Evolutionary conservation across 208 protist genomes (phyloP).

Genomic region (Trypanosoma avium): DNA sequence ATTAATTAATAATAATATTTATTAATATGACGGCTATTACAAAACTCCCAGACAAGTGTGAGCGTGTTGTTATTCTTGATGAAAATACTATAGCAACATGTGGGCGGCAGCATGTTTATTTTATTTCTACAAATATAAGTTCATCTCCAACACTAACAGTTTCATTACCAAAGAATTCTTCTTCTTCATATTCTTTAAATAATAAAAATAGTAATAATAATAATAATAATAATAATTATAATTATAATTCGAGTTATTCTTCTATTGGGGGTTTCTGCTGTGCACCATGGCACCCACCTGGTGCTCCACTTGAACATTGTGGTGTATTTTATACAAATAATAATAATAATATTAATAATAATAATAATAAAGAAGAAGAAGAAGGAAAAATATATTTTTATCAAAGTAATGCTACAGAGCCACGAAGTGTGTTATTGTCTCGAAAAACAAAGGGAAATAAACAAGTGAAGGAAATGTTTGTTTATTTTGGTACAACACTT

Average conservation of each 20-base stretch:
- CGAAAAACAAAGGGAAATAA: too few relatives aligned
- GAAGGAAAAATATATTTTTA: too few relatives aligned
- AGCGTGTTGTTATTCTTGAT: conserved; percentile 34
- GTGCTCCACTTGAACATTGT: conserved; percentile 24
- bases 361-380: background rate
- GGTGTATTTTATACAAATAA: conserved; percentile 18
- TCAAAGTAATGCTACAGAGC: too few relatives aligned
- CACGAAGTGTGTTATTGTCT: too few relatives aligned
- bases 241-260: background rate
- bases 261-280: conserved; percentile 11
- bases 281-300: conserved; percentile 49
- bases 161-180: too few relatives aligned
- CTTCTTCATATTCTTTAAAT: too few relatives aligned
- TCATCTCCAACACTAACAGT: too few relatives aligned
- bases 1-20: too few relatives aligned
- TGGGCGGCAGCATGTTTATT: conserved; percentile 35
- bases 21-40: conserved; percentile 33
- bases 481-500: conserved; percentile 46
- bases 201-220: background rate
- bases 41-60: conserved; percentile 52
- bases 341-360: background rate
- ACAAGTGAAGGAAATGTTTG: conserved; percentile 29
- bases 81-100: conserved; percentile 41
- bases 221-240: background rate
- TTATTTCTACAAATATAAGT: conserved; percentile 17